Evolutionary conservation across 2,329 filamentous ascomycete species (phyloP).

Genomic region (Aotearoamyces nothofagi): DNA sequence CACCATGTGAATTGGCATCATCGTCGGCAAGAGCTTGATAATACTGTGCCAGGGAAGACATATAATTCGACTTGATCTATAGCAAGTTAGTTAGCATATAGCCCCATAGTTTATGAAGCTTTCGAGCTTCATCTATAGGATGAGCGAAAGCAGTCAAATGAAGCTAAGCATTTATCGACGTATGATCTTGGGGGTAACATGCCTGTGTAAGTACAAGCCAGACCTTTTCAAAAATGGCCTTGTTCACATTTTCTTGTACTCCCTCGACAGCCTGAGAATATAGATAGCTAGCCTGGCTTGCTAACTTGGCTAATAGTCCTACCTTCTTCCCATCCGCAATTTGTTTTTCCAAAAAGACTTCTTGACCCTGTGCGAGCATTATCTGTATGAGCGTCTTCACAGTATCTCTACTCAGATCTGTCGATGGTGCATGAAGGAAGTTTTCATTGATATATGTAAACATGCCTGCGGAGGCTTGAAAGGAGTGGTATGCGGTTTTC

Average conservation of each 20-base stretch:
- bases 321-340: slow-evolving; percentile 85
- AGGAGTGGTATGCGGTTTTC: slow-evolving; percentile 95
- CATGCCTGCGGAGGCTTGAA: slow-evolving; percentile 97
- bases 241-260: slow-evolving; percentile 81
- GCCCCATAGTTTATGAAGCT: too few relatives aligned
- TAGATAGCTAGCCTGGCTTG: slow-evolving; percentile 77
- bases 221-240: slow-evolving; percentile 83
- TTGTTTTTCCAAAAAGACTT: slow-evolving; percentile 96
- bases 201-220: slow-evolving; percentile 78
- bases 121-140: too few relatives aligned
- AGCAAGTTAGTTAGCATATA: slow-evolving; percentile 1
- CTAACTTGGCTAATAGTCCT: slow-evolving; percentile 79
- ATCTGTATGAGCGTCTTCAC: slow-evolving; percentile 88
- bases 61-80: slow-evolving; percentile 63
- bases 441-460: slow-evolving; percentile 99
- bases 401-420: slow-evolving; percentile 88
- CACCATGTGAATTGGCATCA: slow-evolving; percentile 74
- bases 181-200: too few relatives aligned
- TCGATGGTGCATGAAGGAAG: slow-evolving; percentile 90
- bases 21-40: slow-evolving; percentile 87
- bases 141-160: too few relatives aligned
- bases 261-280: slow-evolving; percentile 83
- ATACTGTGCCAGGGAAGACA: slow-evolving; percentile 79
- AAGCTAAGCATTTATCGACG: too few relatives aligned
- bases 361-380: slow-evolving; percentile 90